Conservation (phyloP, 768 basidiomycete species). For the Imleria badia region DNA sequence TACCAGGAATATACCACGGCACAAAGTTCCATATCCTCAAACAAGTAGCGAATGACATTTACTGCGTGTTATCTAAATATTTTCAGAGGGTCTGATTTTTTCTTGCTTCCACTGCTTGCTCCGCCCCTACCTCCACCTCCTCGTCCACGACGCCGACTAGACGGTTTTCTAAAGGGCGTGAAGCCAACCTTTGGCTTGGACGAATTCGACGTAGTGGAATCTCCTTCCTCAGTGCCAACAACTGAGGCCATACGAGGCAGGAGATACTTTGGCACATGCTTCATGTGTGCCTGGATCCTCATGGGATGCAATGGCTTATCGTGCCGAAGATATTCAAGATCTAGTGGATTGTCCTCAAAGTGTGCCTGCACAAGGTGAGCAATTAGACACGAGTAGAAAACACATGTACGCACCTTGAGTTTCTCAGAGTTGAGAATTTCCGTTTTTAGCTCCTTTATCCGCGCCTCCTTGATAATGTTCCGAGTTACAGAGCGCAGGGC, state of each 20-base stretch:
- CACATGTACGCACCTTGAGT: conserved; percentile 67
- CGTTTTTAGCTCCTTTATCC: conserved; percentile 88
- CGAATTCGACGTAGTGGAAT: conserved; percentile 8
- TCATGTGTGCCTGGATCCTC: conserved; percentile 90
- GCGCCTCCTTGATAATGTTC: conserved; percentile 83
- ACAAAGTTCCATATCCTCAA: background rate
- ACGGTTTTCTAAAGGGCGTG: conserved; percentile 70
- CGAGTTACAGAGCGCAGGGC: conserved; percentile 87
- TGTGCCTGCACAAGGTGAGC: conserved; percentile 64
- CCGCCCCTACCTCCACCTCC: conserved; percentile 46
- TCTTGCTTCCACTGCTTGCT: conserved; percentile 44
- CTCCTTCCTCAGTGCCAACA: conserved; percentile 36
- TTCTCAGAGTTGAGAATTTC: conserved; percentile 96
- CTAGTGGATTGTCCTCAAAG: conserved; percentile 95
- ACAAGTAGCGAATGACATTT: background rate
- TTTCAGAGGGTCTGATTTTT: conserved; percentile 80
- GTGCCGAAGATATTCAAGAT: conserved; percentile 89
- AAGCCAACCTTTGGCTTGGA: conserved; percentile 46
- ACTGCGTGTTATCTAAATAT: conserved; percentile 51
- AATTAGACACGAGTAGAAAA: background rate
- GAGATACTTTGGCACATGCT: conserved; percentile 91
- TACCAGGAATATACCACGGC: background rate
- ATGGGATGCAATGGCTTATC: conserved; percentile 93
- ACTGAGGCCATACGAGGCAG: conserved; percentile 70
- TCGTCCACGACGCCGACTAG: conserved; percentile 48